phyloP scores from a whole-genome alignment of 2,329 filamentous ascomycete genomes.

The Lecanosticta acicola region DNA sequence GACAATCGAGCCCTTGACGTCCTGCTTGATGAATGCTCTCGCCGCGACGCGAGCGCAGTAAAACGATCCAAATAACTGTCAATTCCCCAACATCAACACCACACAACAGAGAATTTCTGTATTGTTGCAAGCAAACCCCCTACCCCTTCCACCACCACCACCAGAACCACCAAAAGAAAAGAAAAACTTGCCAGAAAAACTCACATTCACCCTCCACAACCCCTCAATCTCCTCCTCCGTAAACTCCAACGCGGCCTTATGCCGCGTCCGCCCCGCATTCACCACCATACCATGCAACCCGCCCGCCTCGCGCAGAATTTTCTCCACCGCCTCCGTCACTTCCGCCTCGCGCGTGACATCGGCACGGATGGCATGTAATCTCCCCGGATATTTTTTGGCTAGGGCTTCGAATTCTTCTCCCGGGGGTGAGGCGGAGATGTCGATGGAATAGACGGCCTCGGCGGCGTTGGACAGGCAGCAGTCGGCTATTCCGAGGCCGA shows the following conservation, averaged over 20 bases:
- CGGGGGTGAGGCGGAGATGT: constrained; percentile 40
- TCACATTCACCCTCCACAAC: constrained; percentile 39
- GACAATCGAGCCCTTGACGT: constrained; percentile 42
- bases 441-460: constrained; percentile 42
- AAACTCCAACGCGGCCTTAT: constrained; percentile 49
- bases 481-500: constrained; percentile 46
- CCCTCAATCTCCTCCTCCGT: constrained; percentile 44
- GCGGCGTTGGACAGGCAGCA: constrained; percentile 45
- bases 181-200: neutral
- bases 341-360: constrained; percentile 46
- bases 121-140: no score
- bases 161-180: neutral
- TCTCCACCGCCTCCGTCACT: constrained; percentile 42
- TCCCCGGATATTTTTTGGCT: constrained; percentile 36
- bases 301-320: constrained; percentile 41
- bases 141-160: no score
- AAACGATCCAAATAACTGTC: constrained; percentile 44
- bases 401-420: constrained; percentile 41
- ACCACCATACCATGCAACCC: constrained; percentile 47
- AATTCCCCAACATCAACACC: constrained; percentile 14
- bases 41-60: constrained; percentile 41
- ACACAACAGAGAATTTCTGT: neutral
- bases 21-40: constrained; percentile 42
- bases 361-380: constrained; percentile 39
- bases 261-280: constrained; percentile 49